These are phyloP conservation scores for Scortechinia acanthostroma DNA, from an alignment of 2,329 filamentous ascomycete genomes.

Conservation along the genomic window DNA sequence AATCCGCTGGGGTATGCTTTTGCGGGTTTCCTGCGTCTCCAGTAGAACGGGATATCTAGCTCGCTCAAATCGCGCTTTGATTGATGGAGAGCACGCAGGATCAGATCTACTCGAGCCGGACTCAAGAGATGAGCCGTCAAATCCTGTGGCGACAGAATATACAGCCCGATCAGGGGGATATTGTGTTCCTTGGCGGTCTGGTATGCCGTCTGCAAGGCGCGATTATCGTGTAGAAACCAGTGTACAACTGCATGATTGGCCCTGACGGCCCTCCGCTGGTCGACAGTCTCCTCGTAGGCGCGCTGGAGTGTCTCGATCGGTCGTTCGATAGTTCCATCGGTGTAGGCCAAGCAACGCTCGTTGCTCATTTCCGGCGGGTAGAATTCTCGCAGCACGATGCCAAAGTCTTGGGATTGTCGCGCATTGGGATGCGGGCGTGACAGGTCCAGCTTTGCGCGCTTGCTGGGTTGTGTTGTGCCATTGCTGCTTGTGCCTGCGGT, in stretches of 20 bases:
- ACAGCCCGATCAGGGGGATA: conserved; percentile 51
- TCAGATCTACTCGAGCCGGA: conserved; percentile 56
- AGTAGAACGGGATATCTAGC: conserved; percentile 58
- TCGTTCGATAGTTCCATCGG: conserved; percentile 42
- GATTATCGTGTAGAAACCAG: conserved; percentile 62
- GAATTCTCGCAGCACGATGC: conserved; percentile 46
- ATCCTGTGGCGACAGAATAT: conserved; percentile 59
- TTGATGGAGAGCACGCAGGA: conserved; percentile 44
- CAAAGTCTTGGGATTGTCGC: conserved; percentile 31
- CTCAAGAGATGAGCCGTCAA: conserved; percentile 57
- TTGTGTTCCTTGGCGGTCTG: conserved; percentile 40
- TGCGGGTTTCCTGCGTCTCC: conserved; percentile 44
- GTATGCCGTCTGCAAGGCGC: conserved; percentile 42
- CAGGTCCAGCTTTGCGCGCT: neutral
- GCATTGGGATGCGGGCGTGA: conserved; percentile 8
- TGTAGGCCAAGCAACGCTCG: conserved; percentile 53
- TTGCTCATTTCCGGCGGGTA: conserved; percentile 65
- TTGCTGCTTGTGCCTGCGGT: too few species aligned
- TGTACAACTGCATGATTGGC: conserved; percentile 44
- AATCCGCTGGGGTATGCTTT: conserved; percentile 37
- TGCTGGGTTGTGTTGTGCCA: too few species aligned
- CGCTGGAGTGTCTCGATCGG: conserved; percentile 48
- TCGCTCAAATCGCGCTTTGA: conserved; percentile 45
- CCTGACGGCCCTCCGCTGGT: conserved; percentile 18
- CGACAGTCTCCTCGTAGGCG: conserved; percentile 39